Percentiles rank a stretch among this genome's conserved stretches.
Evolutionary conservation across 176 grass and related monocot species (phyloP).

Genomic region (Saccharum spontaneum): DNA sequence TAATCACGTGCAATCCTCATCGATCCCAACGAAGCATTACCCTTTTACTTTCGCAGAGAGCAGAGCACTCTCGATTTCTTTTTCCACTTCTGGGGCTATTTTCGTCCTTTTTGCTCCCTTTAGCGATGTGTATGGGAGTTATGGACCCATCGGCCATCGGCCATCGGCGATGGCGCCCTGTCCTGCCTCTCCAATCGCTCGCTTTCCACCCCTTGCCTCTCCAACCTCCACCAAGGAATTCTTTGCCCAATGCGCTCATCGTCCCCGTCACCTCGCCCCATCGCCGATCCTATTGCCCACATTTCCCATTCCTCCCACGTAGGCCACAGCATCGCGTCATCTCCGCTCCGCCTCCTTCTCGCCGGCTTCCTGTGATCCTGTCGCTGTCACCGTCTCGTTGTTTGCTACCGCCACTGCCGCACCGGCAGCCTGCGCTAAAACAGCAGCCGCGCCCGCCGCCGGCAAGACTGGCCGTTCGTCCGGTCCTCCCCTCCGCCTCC

Average conservation of each 20-base stretch:
- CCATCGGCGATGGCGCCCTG: not conserved
- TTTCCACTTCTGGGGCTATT: not conserved
- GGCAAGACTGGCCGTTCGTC: not conserved
- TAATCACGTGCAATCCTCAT: not conserved
- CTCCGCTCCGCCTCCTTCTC: not conserved
- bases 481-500: not conserved
- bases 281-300: slow-evolving; percentile 14
- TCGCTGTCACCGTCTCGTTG: slow-evolving; percentile 28
- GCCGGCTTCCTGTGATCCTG: slow-evolving; percentile 9
- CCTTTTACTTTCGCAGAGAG: slow-evolving; percentile 37
- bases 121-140: not conserved
- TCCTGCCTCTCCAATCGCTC: slow-evolving; percentile 23
- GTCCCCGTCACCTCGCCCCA: not conserved
- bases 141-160: not conserved
- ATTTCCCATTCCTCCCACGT: not conserved
- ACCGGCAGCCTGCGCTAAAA: not conserved
- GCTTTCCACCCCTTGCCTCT: not conserved
- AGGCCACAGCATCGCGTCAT: not conserved
- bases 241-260: not conserved
- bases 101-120: not conserved
- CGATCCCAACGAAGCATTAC: slow-evolving; percentile 3
- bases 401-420: not conserved
- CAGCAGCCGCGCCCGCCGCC: slow-evolving; percentile 32
- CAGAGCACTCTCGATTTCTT: slow-evolving; percentile 9
- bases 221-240: slow-evolving; percentile 28